These are phyloP conservation scores for Hsuehochloa calcarea DNA, from an alignment of 176 grass and related monocot genomes.

Conservation along the genomic window DNA sequence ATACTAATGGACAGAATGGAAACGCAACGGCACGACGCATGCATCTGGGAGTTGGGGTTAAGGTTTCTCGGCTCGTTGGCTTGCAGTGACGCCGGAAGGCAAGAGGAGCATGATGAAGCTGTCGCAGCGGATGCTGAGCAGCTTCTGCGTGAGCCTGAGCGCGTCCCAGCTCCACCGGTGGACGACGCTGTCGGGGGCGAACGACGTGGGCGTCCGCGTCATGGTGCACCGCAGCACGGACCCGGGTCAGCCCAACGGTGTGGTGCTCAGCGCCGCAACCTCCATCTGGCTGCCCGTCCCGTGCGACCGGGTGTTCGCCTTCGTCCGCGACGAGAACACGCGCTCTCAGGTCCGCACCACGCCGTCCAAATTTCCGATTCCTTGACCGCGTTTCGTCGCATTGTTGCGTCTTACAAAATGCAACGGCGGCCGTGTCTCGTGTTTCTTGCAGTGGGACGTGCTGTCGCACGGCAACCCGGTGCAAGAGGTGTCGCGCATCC, in stretches of 20 bases:
- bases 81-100: slow-evolving; percentile 67
- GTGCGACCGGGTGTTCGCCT: slow-evolving; percentile 68
- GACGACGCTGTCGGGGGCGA: slow-evolving; percentile 65
- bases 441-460: slow-evolving; percentile 68
- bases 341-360: slow-evolving; percentile 52
- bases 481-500: slow-evolving; percentile 58
- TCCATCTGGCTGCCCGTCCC: slow-evolving; percentile 72
- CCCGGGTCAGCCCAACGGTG: slow-evolving; percentile 77
- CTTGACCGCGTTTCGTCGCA: background rate
- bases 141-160: slow-evolving; percentile 76
- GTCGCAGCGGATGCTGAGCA: slow-evolving; percentile 85
- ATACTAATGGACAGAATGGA: background rate
- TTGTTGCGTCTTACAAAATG: background rate
- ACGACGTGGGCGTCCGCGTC: slow-evolving; percentile 71
- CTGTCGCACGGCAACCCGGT: slow-evolving; percentile 77
- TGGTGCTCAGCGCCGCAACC: slow-evolving; percentile 82
- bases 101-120: slow-evolving; percentile 94
- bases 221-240: slow-evolving; percentile 71
- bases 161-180: slow-evolving; percentile 55
- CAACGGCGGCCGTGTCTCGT: background rate
- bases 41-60: background rate
- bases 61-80: background rate
- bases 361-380: background rate
- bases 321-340: slow-evolving; percentile 68
- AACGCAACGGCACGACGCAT: background rate